Conservation (phyloP, 2,329 filamentous ascomycete species). For the Pezicula radicicola region DNA sequence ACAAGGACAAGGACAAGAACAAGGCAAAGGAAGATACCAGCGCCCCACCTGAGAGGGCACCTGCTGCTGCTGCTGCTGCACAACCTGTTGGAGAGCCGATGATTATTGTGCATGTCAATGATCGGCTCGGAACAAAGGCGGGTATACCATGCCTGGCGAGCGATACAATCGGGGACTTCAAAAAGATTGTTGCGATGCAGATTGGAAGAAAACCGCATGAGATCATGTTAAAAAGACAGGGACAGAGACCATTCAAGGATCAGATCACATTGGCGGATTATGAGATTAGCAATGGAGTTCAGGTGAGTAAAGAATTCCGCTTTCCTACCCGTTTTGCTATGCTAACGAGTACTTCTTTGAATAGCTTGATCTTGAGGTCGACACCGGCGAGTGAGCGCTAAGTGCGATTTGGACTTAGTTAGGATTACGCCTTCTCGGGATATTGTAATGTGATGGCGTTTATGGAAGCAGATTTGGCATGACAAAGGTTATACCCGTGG, state of each 20-base stretch:
- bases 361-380: too few relatives aligned
- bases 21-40: constrained; percentile 3
- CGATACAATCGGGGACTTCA: constrained; percentile 83
- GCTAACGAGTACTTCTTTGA: too few relatives aligned
- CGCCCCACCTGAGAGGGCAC: constrained; percentile 17
- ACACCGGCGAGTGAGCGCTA: too few relatives aligned
- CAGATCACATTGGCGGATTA: constrained; percentile 85
- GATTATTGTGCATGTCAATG: constrained; percentile 93
- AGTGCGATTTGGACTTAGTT: too few relatives aligned
- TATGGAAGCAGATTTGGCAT: too few relatives aligned
- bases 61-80: constrained; percentile 19
- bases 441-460: too few relatives aligned
- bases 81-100: constrained; percentile 61
- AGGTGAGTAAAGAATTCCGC: too few relatives aligned
- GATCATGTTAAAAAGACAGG: constrained; percentile 88
- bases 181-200: constrained; percentile 84
- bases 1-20: constrained; percentile 5
- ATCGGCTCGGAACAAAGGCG: constrained; percentile 93
- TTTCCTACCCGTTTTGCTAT: too few relatives aligned
- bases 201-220: constrained; percentile 89
- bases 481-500: too few relatives aligned
- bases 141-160: constrained; percentile 85
- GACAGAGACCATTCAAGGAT: constrained; percentile 92
- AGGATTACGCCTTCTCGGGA: too few relatives aligned
- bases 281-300: constrained; percentile 85